A percentile compares a stretch with the other conserved stretches of the same genome.
These are phyloP conservation scores for Ustilaginoidea virens DNA, from an alignment of 2,329 filamentous ascomycete species.

Conservation along the genomic window DNA sequence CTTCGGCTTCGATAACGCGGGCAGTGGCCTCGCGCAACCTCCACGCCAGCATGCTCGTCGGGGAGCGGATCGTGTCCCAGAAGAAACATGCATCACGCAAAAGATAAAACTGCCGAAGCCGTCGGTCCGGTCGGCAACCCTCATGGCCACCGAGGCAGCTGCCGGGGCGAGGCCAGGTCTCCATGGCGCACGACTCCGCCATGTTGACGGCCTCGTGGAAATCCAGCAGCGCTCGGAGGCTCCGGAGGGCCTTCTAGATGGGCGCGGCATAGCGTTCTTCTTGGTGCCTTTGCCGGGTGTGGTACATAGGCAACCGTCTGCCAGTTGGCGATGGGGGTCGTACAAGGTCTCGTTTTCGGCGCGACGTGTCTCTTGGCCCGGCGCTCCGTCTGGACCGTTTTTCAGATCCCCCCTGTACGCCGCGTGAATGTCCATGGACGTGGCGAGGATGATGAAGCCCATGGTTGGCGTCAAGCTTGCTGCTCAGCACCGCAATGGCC, in stretches of 20 bases:
- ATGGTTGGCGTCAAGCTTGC: constrained; percentile 27
- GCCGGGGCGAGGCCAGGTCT: constrained; percentile 8
- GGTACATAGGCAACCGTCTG: constrained; percentile 34
- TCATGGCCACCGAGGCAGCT: constrained; percentile 3
- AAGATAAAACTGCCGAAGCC: constrained; percentile 34
- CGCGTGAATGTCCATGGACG: constrained; percentile 6
- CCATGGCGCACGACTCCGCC: constrained; percentile 6
- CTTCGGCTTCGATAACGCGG: constrained; percentile 49
- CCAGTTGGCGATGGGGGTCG: constrained; percentile 24
- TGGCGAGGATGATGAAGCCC: constrained; percentile 9
- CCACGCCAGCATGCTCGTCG: constrained; percentile 17
- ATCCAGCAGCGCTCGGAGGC: constrained; percentile 5
- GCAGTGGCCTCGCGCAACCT: constrained; percentile 12
- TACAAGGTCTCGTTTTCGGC: constrained; percentile 8
- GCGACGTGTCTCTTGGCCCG: constrained; percentile 6
- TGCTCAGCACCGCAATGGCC: constrained; percentile 43
- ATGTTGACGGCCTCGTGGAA: constrained; percentile 4
- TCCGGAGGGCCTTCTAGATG: constrained; percentile 5
- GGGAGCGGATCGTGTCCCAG: constrained; percentile 34
- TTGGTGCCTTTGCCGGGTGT: constrained; percentile 13
- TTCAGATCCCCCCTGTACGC: constrained; percentile 6
- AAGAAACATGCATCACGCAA: constrained; percentile 48
- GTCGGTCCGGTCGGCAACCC: constrained; percentile 19
- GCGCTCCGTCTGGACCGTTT: constrained; percentile 6
- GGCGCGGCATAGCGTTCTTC: constrained; percentile 8